Percentiles rank a stretch among this genome's conserved stretches.
These are phyloP conservation scores for Sphaerobolus stellatus DNA, from an alignment of 1,284 basidiomycete species.

Conservation along the genomic window DNA sequence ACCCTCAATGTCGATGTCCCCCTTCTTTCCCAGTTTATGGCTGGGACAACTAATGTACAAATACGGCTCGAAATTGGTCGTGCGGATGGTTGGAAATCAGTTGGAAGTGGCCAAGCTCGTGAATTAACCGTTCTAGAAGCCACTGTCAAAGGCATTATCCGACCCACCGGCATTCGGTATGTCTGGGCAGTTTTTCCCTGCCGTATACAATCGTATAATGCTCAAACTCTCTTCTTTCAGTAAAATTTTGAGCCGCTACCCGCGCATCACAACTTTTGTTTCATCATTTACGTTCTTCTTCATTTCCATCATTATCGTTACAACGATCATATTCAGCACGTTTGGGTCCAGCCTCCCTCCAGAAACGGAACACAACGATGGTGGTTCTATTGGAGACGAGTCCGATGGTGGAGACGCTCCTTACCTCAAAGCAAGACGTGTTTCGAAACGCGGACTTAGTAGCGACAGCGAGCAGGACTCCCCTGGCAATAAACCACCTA, in stretches of 20 bases:
- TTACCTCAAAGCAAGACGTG: background rate
- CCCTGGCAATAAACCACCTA: background rate
- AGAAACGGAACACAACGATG: background rate
- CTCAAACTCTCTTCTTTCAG: constrained; percentile 35
- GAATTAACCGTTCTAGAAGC: constrained; percentile 67
- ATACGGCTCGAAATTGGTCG: constrained; percentile 67
- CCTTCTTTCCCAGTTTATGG: constrained; percentile 51
- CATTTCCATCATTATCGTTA: constrained; percentile 32
- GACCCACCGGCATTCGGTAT: constrained; percentile 66
- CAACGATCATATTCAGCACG: constrained; percentile 47
- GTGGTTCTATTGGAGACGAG: background rate
- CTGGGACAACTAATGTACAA: constrained; percentile 46
- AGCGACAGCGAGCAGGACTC: constrained; percentile 2
- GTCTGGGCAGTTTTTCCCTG: constrained; percentile 15
- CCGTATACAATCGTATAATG: background rate
- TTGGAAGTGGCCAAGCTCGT: constrained; percentile 65
- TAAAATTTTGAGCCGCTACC: constrained; percentile 68
- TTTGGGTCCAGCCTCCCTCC: constrained; percentile 14
- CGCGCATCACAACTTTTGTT: constrained; percentile 48
- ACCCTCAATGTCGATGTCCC: constrained; percentile 50
- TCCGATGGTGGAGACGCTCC: background rate
- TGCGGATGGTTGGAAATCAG: constrained; percentile 61
- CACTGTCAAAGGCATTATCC: constrained; percentile 56
- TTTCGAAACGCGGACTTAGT: background rate
- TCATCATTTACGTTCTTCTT: constrained; percentile 49